Conservation (phyloP, 2,329 filamentous ascomycete genomes). For the Thyridium curvatum region DNA sequence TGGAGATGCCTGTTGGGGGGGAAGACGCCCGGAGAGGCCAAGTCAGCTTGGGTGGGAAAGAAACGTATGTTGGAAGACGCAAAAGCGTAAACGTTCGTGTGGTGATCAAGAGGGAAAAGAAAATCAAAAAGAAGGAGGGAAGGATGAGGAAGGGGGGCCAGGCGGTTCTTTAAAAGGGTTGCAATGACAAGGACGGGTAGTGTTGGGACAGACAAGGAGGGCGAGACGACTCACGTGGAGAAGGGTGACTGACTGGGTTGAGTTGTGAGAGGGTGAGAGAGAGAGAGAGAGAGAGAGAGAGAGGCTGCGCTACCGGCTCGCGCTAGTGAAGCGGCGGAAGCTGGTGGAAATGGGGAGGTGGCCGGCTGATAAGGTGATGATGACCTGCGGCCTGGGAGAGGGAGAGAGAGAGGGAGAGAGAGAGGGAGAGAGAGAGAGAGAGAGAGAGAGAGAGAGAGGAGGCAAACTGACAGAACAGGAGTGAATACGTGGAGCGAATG, state of each 20-base stretch:
- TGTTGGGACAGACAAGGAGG: no score
- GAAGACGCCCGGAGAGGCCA: background rate
- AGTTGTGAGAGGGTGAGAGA: no score
- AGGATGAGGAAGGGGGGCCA: background rate
- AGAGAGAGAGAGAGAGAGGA: background rate
- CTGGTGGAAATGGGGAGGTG: no score
- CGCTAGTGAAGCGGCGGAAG: no score
- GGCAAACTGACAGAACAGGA: background rate
- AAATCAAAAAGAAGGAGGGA: conserved; percentile 1
- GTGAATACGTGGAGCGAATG: background rate
- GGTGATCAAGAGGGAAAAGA: background rate
- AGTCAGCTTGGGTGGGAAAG: background rate
- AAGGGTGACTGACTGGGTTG: no score
- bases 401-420: background rate
- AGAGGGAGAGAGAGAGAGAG: background rate
- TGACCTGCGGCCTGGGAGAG: no score
- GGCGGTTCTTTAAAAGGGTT: background rate
- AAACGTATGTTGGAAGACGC: background rate
- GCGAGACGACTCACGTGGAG: no score
- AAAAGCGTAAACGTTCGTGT: no score
- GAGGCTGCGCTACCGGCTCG: no score
- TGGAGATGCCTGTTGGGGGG: background rate
- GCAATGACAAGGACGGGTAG: no score
- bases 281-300: no score
- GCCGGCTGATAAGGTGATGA: no score